phyloP scores from a whole-genome alignment of 1,284 basidiomycete genomes.

The Ustilago cynodontis region DNA sequence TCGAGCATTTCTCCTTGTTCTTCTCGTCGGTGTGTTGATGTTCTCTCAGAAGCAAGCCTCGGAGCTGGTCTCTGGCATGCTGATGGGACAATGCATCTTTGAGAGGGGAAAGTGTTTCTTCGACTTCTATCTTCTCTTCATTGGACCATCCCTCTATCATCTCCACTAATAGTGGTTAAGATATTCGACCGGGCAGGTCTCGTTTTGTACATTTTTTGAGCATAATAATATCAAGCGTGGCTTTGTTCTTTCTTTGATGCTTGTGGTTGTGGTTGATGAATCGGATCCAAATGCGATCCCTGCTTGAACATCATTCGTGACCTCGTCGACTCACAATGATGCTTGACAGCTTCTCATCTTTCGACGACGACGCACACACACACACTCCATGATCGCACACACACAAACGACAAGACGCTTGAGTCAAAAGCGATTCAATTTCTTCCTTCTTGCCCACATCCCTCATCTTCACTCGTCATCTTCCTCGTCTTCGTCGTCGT shows the following conservation, averaged over 20 bases:
- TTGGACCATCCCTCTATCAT: constrained; percentile 14
- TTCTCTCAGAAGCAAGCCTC: background rate
- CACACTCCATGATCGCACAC: too few species aligned
- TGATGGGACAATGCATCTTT: background rate
- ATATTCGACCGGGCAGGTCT: constrained; percentile 13
- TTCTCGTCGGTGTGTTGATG: background rate
- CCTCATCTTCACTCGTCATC: constrained; percentile 75
- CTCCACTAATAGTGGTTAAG: background rate
- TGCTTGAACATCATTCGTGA: too few species aligned
- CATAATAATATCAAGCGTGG: background rate
- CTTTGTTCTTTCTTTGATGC: background rate
- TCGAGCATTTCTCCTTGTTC: constrained; percentile 12
- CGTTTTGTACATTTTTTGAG: background rate
- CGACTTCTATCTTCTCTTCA: background rate
- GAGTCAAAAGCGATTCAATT: too few species aligned
- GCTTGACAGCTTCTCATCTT: too few species aligned
- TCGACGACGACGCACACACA: too few species aligned
- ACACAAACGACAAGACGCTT: too few species aligned
- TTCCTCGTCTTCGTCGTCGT: constrained; percentile 87
- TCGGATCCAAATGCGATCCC: too few species aligned
- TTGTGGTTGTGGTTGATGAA: too few species aligned
- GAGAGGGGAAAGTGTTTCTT: background rate
- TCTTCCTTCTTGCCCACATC: too few species aligned
- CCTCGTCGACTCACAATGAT: too few species aligned
- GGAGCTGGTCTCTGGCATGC: constrained; percentile 16